Percentiles rank a stretch among this genome's conserved stretches.
Conservation (phyloP, 2,329 filamentous ascomycete species). For the Paracoccidioides brasiliensis region DNA sequence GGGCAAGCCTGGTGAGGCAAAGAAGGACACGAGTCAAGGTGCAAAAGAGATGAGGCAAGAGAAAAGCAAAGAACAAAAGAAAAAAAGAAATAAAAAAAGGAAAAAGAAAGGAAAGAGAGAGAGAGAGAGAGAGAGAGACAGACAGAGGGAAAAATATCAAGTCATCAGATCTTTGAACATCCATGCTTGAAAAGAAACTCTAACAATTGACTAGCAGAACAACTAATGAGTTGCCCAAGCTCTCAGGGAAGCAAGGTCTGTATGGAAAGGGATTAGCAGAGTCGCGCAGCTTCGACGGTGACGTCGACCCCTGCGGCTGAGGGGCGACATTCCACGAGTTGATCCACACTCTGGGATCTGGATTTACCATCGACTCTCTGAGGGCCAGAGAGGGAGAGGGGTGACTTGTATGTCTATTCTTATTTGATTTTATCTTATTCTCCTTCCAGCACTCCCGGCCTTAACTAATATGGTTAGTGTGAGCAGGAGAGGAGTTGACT, state of each 20-base stretch:
- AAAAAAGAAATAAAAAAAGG: neutral
- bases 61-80: neutral
- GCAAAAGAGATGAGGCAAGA: neutral
- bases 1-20: neutral
- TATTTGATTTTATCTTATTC: no score
- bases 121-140: neutral
- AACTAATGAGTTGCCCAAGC: neutral
- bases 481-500: no score
- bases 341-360: neutral
- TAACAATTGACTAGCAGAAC: neutral
- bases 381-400: no score
- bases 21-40: neutral
- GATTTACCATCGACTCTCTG: no score
- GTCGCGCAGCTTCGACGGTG: neutral
- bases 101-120: neutral
- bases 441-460: no score
- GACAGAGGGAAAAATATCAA: neutral
- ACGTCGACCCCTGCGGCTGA: neutral
- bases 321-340: neutral
- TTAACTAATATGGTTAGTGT: no score
- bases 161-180: neutral
- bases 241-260: neutral
- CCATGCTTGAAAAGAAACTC: neutral
- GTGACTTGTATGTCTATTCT: no score
- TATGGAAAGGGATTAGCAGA: neutral